A percentile compares a stretch with the other conserved stretches of the same genome.
phyloP scores from a whole-genome alignment of 768 basidiomycete genomes.

The Tylopilus cervinicoccineus region DNA sequence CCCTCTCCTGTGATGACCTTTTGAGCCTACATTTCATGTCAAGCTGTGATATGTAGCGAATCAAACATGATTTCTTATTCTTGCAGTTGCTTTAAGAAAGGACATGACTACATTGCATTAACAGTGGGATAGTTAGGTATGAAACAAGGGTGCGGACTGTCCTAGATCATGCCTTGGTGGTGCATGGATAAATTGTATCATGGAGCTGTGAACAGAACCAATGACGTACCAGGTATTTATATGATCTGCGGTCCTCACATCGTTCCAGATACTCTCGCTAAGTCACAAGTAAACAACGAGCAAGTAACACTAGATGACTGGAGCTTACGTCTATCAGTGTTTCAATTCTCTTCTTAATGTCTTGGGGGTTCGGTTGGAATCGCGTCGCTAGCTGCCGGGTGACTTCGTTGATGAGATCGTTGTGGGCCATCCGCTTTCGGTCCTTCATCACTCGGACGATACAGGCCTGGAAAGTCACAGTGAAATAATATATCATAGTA shows the following conservation, averaged over 20 bases:
- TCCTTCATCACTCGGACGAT: slow-evolving; percentile 98
- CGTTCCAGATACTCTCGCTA: slow-evolving; percentile 95
- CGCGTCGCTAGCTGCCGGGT: slow-evolving; percentile 79
- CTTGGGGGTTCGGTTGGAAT: slow-evolving; percentile 80
- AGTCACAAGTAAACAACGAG: background rate
- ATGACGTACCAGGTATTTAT: slow-evolving; percentile 63
- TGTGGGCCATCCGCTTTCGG: slow-evolving; percentile 83
- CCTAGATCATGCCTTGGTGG: slow-evolving; percentile 23
- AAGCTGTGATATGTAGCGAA: slow-evolving; percentile 31
- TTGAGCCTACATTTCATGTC: slow-evolving; percentile 34
- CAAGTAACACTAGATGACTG: background rate
- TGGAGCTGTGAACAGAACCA: background rate
- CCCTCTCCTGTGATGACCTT: background rate
- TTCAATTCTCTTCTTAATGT: slow-evolving; percentile 93
- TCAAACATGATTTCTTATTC: background rate
- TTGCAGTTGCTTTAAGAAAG: background rate
- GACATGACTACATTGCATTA: slow-evolving; percentile 1
- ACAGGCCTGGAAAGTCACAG: slow-evolving; percentile 66
- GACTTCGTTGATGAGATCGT: slow-evolving; percentile 86
- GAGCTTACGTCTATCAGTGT: slow-evolving; percentile 80
- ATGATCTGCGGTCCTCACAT: slow-evolving; percentile 82
- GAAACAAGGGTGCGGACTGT: background rate
- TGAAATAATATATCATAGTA: slow-evolving; percentile 1
- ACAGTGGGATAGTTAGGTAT: background rate
- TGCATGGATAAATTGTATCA: slow-evolving; percentile 1